Percentiles rank a stretch among this genome's conserved stretches.
phyloP scores from a whole-genome alignment of 129 eudicot species.

The Oenanthe sinensis region DNA sequence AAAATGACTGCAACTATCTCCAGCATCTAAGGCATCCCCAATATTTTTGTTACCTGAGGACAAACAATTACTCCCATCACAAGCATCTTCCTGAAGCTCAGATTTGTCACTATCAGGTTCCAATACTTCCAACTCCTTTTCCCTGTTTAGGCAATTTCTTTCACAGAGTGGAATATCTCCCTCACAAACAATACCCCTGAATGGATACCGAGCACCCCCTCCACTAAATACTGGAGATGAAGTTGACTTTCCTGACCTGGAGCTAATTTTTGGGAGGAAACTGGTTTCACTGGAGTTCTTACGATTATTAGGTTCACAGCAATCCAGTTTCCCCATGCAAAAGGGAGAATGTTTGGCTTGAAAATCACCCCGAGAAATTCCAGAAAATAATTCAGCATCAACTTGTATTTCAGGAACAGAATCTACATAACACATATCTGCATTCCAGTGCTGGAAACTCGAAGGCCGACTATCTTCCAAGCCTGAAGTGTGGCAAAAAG shows the following conservation, averaged over 20 bases:
- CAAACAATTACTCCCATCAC: conserved; percentile 27
- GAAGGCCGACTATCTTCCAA: conserved; percentile 17
- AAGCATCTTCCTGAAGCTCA: conserved; percentile 22
- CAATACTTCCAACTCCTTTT: conserved; percentile 16
- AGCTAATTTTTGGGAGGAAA: conserved; percentile 11
- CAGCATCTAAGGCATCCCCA: conserved; percentile 16
- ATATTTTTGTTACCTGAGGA: conserved; percentile 28
- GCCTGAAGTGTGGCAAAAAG: conserved; percentile 22
- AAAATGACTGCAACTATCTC: conserved; percentile 23
- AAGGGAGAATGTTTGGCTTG: conserved; percentile 14
- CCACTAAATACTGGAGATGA: conserved; percentile 7
- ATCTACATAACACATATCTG: conserved; percentile 20
- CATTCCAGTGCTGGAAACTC: conserved; percentile 23
- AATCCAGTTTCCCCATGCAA: conserved; percentile 19
- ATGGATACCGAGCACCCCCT: conserved; percentile 16
- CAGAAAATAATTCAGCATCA: conserved; percentile 17
- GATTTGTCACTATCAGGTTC: conserved; percentile 22
- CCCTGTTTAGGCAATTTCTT: conserved; percentile 20
- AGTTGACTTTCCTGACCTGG: conserved; percentile 1
- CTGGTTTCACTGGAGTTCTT: conserved; percentile 15
- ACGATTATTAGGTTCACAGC: conserved; percentile 18
- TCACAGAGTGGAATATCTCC: conserved; percentile 17
- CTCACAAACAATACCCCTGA: conserved; percentile 8
- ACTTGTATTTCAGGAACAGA: conserved; percentile 9
- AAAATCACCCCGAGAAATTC: conserved; percentile 16